Conservation (phyloP, 2,329 filamentous ascomycete species). For the Microdochium trichocladiopsis region DNA sequence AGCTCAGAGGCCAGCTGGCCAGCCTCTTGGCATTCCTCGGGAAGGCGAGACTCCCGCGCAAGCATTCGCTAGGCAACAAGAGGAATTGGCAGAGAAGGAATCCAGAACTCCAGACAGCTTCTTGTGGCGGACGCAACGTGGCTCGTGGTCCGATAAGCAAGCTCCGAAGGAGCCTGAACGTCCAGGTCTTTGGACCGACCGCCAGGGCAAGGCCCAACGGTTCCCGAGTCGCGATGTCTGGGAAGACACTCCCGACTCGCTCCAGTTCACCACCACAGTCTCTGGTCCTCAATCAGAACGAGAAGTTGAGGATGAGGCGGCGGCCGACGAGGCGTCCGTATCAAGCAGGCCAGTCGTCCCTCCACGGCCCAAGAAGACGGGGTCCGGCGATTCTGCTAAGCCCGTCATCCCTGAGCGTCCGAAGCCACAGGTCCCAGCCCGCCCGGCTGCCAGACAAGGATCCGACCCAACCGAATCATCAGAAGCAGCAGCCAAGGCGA, state of each 20-base stretch:
- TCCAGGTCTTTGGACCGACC: slow-evolving; percentile 32
- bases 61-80: slow-evolving; percentile 59
- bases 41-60: slow-evolving; percentile 51
- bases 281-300: slow-evolving; percentile 43
- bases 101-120: slow-evolving; percentile 39
- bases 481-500: slow-evolving; percentile 54
- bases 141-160: slow-evolving; percentile 29
- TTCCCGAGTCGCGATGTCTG: slow-evolving; percentile 92
- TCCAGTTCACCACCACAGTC: slow-evolving; percentile 72
- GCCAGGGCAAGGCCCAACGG: slow-evolving; percentile 56
- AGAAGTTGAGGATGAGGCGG: slow-evolving; percentile 32
- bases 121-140: slow-evolving; percentile 42
- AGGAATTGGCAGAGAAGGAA: slow-evolving; percentile 56
- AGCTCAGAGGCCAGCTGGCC: slow-evolving; percentile 24
- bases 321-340: slow-evolving; percentile 23
- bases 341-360: slow-evolving; percentile 55
- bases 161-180: slow-evolving; percentile 40
- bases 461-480: slow-evolving; percentile 28
- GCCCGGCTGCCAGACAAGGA: slow-evolving; percentile 30
- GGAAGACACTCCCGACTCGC: slow-evolving; percentile 87
- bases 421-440: slow-evolving; percentile 54
- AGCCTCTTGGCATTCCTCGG: slow-evolving; percentile 20
- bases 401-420: slow-evolving; percentile 44
- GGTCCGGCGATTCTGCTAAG: slow-evolving; percentile 24
- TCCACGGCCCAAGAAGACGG: slow-evolving; percentile 35